phyloP scores from a whole-genome alignment of 176 grass and related monocot species.

The Oryza rufipogon region DNA sequence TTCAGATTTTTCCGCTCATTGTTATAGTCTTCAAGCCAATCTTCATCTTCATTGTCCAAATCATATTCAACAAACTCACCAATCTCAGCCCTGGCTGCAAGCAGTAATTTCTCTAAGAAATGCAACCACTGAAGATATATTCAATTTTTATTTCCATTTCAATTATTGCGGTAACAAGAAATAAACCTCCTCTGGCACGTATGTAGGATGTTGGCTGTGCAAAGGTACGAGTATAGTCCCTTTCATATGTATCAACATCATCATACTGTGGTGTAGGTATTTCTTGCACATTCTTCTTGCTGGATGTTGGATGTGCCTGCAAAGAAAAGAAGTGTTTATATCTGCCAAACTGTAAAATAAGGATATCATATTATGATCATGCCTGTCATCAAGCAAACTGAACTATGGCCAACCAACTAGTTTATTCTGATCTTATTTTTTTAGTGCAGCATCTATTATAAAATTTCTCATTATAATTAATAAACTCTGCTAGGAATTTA shows the following conservation, averaged over 20 bases:
- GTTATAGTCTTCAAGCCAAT: slow-evolving; percentile 95
- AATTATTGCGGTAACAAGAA: slow-evolving; percentile 19
- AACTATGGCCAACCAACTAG: background rate
- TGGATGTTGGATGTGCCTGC: slow-evolving; percentile 49
- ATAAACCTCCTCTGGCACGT: slow-evolving; percentile 67
- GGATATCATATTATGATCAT: background rate
- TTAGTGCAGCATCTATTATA: background rate
- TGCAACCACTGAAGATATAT: slow-evolving; percentile 13
- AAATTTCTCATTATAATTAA: background rate
- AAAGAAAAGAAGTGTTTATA: slow-evolving; percentile 17
- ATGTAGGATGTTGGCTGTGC: slow-evolving; percentile 63
- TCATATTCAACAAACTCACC: slow-evolving; percentile 97
- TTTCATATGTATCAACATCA: slow-evolving; percentile 64
- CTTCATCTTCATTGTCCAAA: slow-evolving; percentile 94
- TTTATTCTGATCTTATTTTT: background rate
- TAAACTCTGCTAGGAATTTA: background rate
- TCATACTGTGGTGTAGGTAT: slow-evolving; percentile 73
- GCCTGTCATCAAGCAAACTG: background rate
- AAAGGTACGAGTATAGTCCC: slow-evolving; percentile 73
- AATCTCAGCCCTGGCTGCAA: slow-evolving; percentile 91
- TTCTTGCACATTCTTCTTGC: slow-evolving; percentile 61
- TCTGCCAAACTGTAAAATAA: background rate
- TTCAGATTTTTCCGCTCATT: slow-evolving; percentile 79
- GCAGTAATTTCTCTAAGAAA: slow-evolving; percentile 26
- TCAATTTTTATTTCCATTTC: background rate